Percentiles rank a stretch among this genome's conserved stretches.
phyloP scores from a whole-genome alignment of 2,329 filamentous ascomycete genomes.

The Calonectria montana region DNA sequence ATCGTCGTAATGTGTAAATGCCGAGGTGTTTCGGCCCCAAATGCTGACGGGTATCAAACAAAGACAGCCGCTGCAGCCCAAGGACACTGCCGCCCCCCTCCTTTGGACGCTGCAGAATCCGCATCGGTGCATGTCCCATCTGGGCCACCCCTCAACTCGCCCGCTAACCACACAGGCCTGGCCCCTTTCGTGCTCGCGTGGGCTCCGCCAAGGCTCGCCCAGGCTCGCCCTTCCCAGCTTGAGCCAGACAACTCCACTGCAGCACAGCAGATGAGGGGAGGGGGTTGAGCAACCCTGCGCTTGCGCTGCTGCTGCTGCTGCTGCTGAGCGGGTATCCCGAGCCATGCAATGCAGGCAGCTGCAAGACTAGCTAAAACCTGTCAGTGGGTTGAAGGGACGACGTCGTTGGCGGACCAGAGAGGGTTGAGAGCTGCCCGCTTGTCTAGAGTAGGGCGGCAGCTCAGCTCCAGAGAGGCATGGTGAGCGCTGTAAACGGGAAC shows the following conservation, averaged over 20 bases:
- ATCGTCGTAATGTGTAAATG: neutral
- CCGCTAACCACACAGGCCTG: neutral
- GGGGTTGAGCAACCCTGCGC: neutral
- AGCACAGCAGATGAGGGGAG: neutral
- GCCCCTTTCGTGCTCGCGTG: slow-evolving; percentile 7
- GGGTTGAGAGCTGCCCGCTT: neutral
- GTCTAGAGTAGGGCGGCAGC: neutral
- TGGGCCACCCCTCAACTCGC: slow-evolving; percentile 6
- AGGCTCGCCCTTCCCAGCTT: slow-evolving; percentile 7
- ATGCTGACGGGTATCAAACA: neutral
- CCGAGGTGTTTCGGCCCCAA: slow-evolving; percentile 4
- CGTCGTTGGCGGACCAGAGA: neutral
- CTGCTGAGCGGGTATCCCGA: neutral
- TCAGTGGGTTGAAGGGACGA: neutral
- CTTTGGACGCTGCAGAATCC: neutral
- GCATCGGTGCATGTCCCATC: slow-evolving; percentile 6
- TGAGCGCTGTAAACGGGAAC: slow-evolving; percentile 5
- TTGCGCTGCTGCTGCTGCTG: neutral
- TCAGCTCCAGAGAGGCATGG: neutral
- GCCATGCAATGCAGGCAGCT: slow-evolving; percentile 1
- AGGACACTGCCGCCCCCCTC: neutral
- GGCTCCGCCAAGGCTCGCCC: slow-evolving; percentile 2
- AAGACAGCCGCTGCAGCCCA: neutral
- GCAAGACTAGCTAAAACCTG: slow-evolving; percentile 4
- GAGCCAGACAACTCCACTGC: slow-evolving; percentile 4